phyloP scores from a whole-genome alignment of 2,329 filamentous ascomycete species.

The Beauveria australis region DNA sequence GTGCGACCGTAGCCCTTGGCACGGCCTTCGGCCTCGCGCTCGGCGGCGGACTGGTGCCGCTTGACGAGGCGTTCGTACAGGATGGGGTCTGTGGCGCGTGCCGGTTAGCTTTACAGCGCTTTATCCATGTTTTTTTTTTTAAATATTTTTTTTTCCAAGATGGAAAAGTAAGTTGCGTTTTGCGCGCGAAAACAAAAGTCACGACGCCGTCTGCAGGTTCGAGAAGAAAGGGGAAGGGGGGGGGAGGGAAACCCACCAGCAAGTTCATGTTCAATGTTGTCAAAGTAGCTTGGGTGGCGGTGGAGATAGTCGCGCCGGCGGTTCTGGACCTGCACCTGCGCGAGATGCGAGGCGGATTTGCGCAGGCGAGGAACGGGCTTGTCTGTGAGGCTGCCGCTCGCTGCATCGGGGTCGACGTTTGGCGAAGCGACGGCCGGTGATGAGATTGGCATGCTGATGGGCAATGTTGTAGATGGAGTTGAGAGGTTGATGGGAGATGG shows the following conservation, averaged over 20 bases:
- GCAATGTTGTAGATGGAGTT: too few relatives aligned
- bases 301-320: constrained; percentile 69
- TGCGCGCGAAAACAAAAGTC: background rate
- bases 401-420: background rate
- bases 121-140: background rate
- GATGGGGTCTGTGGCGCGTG: constrained; percentile 51
- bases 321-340: constrained; percentile 58
- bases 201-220: background rate
- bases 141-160: background rate
- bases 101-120: background rate
- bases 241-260: constrained; percentile 34
- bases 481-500: background rate
- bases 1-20: constrained; percentile 70
- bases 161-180: too few relatives aligned
- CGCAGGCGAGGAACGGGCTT: constrained; percentile 37
- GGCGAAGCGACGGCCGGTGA: background rate
- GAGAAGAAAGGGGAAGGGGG: background rate
- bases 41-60: constrained; percentile 63
- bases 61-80: constrained; percentile 76
- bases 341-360: constrained; percentile 31
- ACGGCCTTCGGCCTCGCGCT: constrained; percentile 66
- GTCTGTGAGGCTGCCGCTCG: constrained; percentile 12
- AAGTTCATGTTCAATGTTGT: constrained; percentile 45
- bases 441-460: background rate
- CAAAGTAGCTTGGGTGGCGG: constrained; percentile 64